A percentile compares a stretch with the other conserved stretches of the same genome.
These are phyloP conservation scores for Pseudocohnilembus persalinus DNA, from an alignment of 169 alveolate species.

Conservation along the genomic window DNA sequence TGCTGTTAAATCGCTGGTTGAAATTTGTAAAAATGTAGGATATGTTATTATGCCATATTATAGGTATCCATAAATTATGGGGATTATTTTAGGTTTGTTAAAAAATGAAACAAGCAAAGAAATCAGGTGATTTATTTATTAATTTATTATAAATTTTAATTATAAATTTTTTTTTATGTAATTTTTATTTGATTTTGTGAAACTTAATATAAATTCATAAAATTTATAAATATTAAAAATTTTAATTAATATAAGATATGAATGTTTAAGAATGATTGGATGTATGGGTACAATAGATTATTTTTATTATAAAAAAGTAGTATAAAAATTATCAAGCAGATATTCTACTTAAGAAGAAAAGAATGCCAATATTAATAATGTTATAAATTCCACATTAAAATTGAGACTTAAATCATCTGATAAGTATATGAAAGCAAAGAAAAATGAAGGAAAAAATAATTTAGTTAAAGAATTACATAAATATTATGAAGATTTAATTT, in stretches of 20 bases:
- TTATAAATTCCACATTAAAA: slow-evolving; percentile 4
- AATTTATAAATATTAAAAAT: too few relatives aligned
- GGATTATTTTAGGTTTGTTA: slow-evolving; percentile 33
- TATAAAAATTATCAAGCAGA: slow-evolving; percentile 2
- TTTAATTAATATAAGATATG: slow-evolving; percentile 43
- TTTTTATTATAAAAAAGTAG: slow-evolving; percentile 39
- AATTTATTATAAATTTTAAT: too few relatives aligned
- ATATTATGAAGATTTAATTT: slow-evolving; percentile 38
- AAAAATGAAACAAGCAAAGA: slow-evolving; percentile 37
- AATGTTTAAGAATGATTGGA: slow-evolving; percentile 37
- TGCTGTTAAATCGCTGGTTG: slow-evolving; percentile 57
- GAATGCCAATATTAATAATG: background rate
- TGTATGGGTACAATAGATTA: slow-evolving; percentile 45
- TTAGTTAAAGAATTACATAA: slow-evolving; percentile 14
- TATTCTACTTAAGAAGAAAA: background rate
- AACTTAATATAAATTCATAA: too few relatives aligned
- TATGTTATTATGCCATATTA: slow-evolving; percentile 71
- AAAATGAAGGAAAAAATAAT: background rate
- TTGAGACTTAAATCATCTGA: slow-evolving; percentile 23
- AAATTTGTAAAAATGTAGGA: slow-evolving; percentile 65
- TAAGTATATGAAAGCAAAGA: slow-evolving; percentile 26
- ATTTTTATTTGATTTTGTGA: too few relatives aligned
- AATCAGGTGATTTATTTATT: too few relatives aligned
- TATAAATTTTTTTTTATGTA: too few relatives aligned
- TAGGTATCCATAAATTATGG: slow-evolving; percentile 57